These are phyloP conservation scores for Aspergillus terreus DNA, from an alignment of 2,329 filamentous ascomycete genomes.

Conservation along the genomic window DNA sequence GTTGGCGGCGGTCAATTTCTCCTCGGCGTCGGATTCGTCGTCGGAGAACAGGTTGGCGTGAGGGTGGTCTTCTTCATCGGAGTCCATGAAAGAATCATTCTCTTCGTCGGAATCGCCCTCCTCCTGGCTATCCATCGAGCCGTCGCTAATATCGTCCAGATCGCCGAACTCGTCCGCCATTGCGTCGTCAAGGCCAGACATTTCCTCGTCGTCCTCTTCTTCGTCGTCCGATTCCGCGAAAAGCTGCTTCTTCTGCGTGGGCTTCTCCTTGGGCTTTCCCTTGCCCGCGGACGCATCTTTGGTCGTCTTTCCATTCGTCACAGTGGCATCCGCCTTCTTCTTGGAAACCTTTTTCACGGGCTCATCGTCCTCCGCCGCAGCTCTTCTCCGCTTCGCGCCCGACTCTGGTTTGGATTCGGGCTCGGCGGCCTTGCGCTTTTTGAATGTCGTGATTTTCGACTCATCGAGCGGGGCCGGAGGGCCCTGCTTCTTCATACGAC, in stretches of 20 bases:
- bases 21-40: conserved; percentile 85
- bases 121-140: conserved; percentile 48
- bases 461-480: conserved; percentile 79
- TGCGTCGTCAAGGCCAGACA: conserved; percentile 23
- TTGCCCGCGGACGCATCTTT: conserved; percentile 26
- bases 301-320: conserved; percentile 16
- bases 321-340: conserved; percentile 22
- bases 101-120: conserved; percentile 53
- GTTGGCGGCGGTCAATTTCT: conserved; percentile 90
- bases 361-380: conserved; percentile 40
- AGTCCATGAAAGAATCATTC: conserved; percentile 64
- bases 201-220: conserved; percentile 35
- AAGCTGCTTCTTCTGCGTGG: conserved; percentile 22
- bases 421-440: conserved; percentile 80
- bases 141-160: conserved; percentile 38
- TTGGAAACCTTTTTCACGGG: conserved; percentile 31
- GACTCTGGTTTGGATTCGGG: conserved; percentile 54
- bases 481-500: conserved; percentile 95
- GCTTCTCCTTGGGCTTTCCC: conserved; percentile 21
- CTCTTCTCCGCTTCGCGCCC: conserved; percentile 63
- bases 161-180: conserved; percentile 47
- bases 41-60: conserved; percentile 84
- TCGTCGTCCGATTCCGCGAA: conserved; percentile 35
- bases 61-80: conserved; percentile 59
- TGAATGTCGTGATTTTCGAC: conserved; percentile 53